phyloP scores from a whole-genome alignment of 345 rosid genomes.

The Gossypium australe region DNA sequence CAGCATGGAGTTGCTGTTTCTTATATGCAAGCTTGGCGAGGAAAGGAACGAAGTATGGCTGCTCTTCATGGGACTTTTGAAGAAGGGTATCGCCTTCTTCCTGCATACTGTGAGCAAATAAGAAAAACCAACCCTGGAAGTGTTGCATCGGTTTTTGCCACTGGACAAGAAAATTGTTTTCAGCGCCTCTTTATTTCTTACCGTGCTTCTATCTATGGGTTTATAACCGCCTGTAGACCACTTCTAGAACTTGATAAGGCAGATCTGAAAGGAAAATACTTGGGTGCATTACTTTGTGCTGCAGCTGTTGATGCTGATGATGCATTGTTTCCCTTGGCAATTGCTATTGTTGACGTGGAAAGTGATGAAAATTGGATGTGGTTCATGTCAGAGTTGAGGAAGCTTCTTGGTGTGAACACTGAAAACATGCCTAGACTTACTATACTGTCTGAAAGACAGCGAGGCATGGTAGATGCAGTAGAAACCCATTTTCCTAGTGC shows the following conservation, averaged over 20 bases:
- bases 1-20: slow-evolving; percentile 98
- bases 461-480: slow-evolving; percentile 82
- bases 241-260: slow-evolving; percentile 90
- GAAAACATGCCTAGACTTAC: slow-evolving; percentile 98
- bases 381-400: slow-evolving; percentile 93
- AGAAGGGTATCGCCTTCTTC: slow-evolving; percentile 90
- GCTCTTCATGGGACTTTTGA: slow-evolving; percentile 98
- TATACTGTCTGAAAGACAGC: slow-evolving; percentile 86
- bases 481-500: slow-evolving; percentile 97
- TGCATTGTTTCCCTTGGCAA: slow-evolving; percentile 81
- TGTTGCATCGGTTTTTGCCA: slow-evolving; percentile 78
- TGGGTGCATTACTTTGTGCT: slow-evolving; percentile 84
- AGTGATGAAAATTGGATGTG: slow-evolving; percentile 95
- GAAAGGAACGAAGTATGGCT: slow-evolving; percentile 99
- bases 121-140: slow-evolving; percentile 83
- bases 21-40: slow-evolving; percentile 99
- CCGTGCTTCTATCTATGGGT: slow-evolving; percentile 88
- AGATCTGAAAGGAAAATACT: slow-evolving; percentile 86
- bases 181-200: slow-evolving; percentile 87
- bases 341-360: slow-evolving; percentile 78
- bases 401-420: slow-evolving; percentile 88
- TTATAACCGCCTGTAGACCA: slow-evolving; percentile 87
- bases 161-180: slow-evolving; percentile 87
- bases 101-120: slow-evolving; percentile 86
- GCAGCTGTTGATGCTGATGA: slow-evolving; percentile 93